phyloP scores from a whole-genome alignment of 371 early-diverging fungal species.

The Lichtheimia ramosa region DNA sequence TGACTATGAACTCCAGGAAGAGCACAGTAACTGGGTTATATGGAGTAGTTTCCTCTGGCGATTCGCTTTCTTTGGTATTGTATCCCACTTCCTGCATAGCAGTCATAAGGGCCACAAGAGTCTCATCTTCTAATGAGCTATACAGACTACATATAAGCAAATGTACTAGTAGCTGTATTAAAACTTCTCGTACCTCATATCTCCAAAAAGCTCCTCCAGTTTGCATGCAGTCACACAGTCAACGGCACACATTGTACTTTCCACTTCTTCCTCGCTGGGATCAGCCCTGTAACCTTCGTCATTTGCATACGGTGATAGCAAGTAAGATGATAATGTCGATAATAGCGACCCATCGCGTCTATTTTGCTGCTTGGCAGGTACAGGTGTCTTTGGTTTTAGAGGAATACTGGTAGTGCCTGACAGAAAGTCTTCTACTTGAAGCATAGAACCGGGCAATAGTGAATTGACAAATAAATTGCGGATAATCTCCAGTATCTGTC shows the following conservation, averaged over 20 bases:
- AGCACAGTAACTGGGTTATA: conserved; percentile 73
- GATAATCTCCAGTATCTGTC: conserved; percentile 64
- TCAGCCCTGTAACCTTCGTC: conserved; percentile 61
- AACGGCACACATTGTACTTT: conserved; percentile 66
- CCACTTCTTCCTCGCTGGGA: conserved; percentile 76
- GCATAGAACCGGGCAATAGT: conserved; percentile 60
- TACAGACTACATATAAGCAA: neutral
- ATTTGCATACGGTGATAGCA: conserved; percentile 68
- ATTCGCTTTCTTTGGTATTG: conserved; percentile 31
- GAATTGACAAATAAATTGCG: conserved; percentile 83
- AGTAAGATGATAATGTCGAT: conserved; percentile 77
- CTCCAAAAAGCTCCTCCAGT: conserved; percentile 72
- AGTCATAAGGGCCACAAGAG: conserved; percentile 58
- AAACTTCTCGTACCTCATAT: conserved; percentile 72
- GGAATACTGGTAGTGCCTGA: conserved; percentile 71
- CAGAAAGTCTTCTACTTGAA: conserved; percentile 75
- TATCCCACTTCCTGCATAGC: conserved; percentile 52
- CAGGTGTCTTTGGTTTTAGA: conserved; percentile 57
- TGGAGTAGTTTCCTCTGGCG: conserved; percentile 42
- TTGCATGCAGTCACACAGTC: conserved; percentile 75
- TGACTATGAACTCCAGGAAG: conserved; percentile 76
- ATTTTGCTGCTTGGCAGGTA: conserved; percentile 47
- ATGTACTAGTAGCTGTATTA: too few relatives aligned
- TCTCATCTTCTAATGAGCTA: conserved; percentile 66
- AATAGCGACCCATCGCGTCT: conserved; percentile 71